Evolutionary conservation across 257 asterid species (phyloP), one percentile per base, ranked within the genome.

Genomic region (Solanum piurae): DNA sequence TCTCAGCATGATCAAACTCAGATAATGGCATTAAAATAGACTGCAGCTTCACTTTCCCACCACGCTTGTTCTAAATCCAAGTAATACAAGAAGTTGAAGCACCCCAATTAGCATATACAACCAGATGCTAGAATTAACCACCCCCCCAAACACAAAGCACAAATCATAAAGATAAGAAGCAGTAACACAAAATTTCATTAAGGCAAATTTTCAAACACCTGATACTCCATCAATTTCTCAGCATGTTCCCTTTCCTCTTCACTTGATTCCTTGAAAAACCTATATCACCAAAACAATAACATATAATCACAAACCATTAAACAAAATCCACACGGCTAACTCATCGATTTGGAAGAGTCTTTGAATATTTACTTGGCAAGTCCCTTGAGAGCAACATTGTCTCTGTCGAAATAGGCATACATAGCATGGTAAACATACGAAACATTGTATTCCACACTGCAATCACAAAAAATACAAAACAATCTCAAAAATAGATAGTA

Each of bases 351-450:
- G n/a, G 7, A 68, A 68, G 52, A 29, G 31, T 9, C 73, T 44
- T 18, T 27, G 83, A 72, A 82, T 33, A 83, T 5, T 91, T 89
- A 94, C 95, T 91, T 91, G 87, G 95, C 95, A 29, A 93, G 85
- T 29, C 97, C 97, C 89, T 85, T 93, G 9, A 93, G 93, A 82
- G 97, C 95, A 87, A 94, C 93, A 44, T 94, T 94, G 49, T 94
- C 95, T 87, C 95, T 89, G 83, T 93, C 95, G 62, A 94, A 93
- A 88, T 94, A 94, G 88, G 97, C 97, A 84, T 82, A 92, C 92
- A 94, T 84, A 4, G 95, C 93, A 88, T 94, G 97, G 86, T 94
- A 94, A 80, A 93, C 93, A 72, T 94, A 94, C 0, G 96, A 94
- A 52, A 94, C 93, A 85, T 87, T 94, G 83, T 93, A 93, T 72